Base-by-base conservation (phyloP, 2,329 filamentous ascomycete genomes). In the Stemphylium beticola region DNA sequence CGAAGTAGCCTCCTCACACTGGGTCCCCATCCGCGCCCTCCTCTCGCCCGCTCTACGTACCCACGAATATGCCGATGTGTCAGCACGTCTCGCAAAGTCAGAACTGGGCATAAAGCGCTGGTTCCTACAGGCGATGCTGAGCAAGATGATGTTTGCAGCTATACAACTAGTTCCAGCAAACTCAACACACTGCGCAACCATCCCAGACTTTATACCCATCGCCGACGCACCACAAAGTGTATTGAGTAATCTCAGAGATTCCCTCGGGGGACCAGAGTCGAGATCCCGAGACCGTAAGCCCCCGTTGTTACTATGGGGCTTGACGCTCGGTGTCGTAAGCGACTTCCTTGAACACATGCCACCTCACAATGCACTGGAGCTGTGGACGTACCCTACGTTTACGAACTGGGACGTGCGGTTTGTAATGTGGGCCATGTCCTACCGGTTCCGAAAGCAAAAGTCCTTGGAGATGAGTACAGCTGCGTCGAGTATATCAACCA, bases 351-450 rank as follows among this genome's bases (percentile, higher is more conserved):
- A 89, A 59, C 81, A 88, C 65, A 74, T 89, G 4, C 87, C 87
- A n/a, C 85, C 86, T 1, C 78, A 84, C 58, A 85, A 83, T 48
- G 82, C 85, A 2, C 79, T 89, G 4, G 76, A 83, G 31, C 71
- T 88, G 22, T 90, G 87, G 86, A 82, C 82, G 26, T 89, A 88
- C 65, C 87, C 87, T 0, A 89, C 85, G 1, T 89, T 90, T 66
- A 88, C 86, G 0, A 79, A 83, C 1, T 79, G 79, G 52, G 87
- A 90, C 64, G 78, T 89, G 3, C 78, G 83, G 5, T 75, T 85
- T 29, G 76, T 85, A 10, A 81, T 89, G 49, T 86, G 82, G 77
- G 67, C 86, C 9, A 73, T 88, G 65, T 88, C 86, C 0, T 82
- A 83, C 58, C 74, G 76, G 6, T 82, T 89, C 65, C 82, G 75